Percentiles rank a stretch among this genome's conserved stretches.
Conservation (phyloP, 495 filamentous ascomycete species). For the Daldinia grandis region DNA sequence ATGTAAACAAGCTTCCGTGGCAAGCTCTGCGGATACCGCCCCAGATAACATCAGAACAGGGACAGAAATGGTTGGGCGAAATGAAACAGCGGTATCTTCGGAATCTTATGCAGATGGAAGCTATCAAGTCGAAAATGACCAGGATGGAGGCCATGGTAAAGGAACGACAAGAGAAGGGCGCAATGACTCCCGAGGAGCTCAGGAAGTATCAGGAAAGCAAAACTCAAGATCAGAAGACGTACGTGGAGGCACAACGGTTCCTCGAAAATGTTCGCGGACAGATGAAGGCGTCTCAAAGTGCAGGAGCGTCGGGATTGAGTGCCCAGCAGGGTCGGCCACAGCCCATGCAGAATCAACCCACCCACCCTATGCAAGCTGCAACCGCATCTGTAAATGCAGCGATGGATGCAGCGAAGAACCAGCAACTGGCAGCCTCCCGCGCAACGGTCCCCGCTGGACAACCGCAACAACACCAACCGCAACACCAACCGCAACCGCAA, state of each 20-base stretch:
- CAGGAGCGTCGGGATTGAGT: constrained; percentile 35
- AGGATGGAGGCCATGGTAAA: constrained; percentile 46
- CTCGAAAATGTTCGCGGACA: constrained; percentile 47
- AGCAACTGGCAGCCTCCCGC: constrained; percentile 53
- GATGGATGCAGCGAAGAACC: constrained; percentile 62
- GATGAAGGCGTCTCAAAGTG: constrained; percentile 32
- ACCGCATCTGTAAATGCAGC: constrained; percentile 55
- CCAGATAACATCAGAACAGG: constrained; percentile 34
- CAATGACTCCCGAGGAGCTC: constrained; percentile 46
- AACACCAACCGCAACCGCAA: constrained; percentile 31
- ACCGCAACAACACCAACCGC: constrained; percentile 26
- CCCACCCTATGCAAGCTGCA: constrained; percentile 41
- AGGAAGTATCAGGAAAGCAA: constrained; percentile 48
- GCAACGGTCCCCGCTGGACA: constrained; percentile 36
- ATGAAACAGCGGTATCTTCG: constrained; percentile 46
- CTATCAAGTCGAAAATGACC: constrained; percentile 25
- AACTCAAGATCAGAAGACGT: constrained; percentile 42
- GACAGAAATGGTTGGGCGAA: constrained; percentile 45
- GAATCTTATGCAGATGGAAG: constrained; percentile 50
- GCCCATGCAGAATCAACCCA: constrained; percentile 36
- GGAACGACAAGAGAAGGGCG: constrained; percentile 46
- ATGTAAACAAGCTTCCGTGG: constrained; percentile 51
- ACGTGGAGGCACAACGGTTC: constrained; percentile 46
- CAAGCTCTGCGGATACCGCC: constrained; percentile 29
- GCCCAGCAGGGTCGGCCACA: constrained; percentile 39